Evolutionary conservation across 2,329 filamentous ascomycete species (phyloP).

Genomic region (Penicillium griseofulvum): DNA sequence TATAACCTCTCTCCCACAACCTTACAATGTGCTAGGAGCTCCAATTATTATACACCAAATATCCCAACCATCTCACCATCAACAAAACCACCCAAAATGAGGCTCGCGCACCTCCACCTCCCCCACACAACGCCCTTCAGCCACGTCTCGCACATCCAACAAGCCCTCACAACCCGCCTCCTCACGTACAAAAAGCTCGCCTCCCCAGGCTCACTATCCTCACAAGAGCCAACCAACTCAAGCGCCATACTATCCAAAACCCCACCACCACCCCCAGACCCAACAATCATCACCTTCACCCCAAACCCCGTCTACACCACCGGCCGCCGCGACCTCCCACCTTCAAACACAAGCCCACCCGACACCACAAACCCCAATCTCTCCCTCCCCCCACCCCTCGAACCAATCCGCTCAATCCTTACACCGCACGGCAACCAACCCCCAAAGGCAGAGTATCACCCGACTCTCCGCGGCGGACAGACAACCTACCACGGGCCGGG

Average conservation of each 20-base stretch:
- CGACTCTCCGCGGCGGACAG: slow-evolving; percentile 79
- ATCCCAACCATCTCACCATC: not conserved
- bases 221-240: slow-evolving; percentile 21
- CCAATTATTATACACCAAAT: not conserved
- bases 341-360: slow-evolving; percentile 35
- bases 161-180: slow-evolving; percentile 54
- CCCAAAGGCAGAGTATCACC: slow-evolving; percentile 59
- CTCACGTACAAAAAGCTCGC: slow-evolving; percentile 59
- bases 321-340: slow-evolving; percentile 70
- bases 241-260: slow-evolving; percentile 10
- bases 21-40: not conserved
- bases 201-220: slow-evolving; percentile 19
- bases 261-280: slow-evolving; percentile 53
- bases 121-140: slow-evolving; percentile 54
- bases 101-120: slow-evolving; percentile 61
- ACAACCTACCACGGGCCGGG: slow-evolving; percentile 95
- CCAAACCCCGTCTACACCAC: slow-evolving; percentile 83
- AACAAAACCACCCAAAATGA: slow-evolving; percentile 38
- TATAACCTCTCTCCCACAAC: slow-evolving; percentile 2
- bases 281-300: slow-evolving; percentile 77
- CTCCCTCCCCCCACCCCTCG: slow-evolving; percentile 36
- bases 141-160: slow-evolving; percentile 56
- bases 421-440: slow-evolving; percentile 19
- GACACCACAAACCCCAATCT: slow-evolving; percentile 36
- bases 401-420: slow-evolving; percentile 39